A percentile compares a stretch with the other conserved stretches of the same genome.
Conservation (phyloP, 2,329 filamentous ascomycete species). For the Hymenoscyphus linearis region DNA sequence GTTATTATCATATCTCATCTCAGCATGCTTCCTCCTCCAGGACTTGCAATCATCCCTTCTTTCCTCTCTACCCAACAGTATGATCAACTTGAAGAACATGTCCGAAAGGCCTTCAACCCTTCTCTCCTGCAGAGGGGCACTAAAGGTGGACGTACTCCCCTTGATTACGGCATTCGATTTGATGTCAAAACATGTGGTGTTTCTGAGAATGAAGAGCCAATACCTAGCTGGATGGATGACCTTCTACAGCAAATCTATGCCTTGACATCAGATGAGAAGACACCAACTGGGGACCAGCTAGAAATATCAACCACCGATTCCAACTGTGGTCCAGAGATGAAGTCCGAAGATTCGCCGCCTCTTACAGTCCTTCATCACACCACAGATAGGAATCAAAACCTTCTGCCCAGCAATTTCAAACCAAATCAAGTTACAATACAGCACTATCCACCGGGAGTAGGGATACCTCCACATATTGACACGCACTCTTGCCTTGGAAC, state of each 20-base stretch:
- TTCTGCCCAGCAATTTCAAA: slow-evolving; percentile 2
- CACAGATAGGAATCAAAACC: not conserved
- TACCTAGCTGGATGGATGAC: slow-evolving; percentile 2
- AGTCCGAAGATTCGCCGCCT: not conserved
- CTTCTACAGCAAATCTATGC: not conserved
- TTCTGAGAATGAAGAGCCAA: slow-evolving; percentile 1
- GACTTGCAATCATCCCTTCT: slow-evolving; percentile 1
- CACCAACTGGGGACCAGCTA: not conserved
- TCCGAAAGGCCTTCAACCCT: not conserved
- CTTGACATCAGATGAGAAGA: slow-evolving; percentile 1
- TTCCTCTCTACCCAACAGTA: slow-evolving; percentile 1
- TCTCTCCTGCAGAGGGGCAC: slow-evolving; percentile 1
- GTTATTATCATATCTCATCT: not conserved
- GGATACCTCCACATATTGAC: slow-evolving; percentile 4
- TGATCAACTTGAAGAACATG: slow-evolving; percentile 1
- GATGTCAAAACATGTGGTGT: slow-evolving; percentile 5
- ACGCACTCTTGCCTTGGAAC: slow-evolving; percentile 3
- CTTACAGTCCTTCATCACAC: slow-evolving; percentile 1
- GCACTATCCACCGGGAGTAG: slow-evolving; percentile 1
- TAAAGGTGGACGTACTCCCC: slow-evolving; percentile 2
- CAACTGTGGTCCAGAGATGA: not conserved
- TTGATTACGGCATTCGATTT: slow-evolving; percentile 3
- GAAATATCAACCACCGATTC: no score
- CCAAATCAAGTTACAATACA: slow-evolving; percentile 6
- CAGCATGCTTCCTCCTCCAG: slow-evolving; percentile 4